Percentiles rank a stretch among this genome's conserved stretches.
These are phyloP conservation scores for Aspergillus sp. DNA, from an alignment of 2,329 filamentous ascomycete species.

Conservation along the genomic window DNA sequence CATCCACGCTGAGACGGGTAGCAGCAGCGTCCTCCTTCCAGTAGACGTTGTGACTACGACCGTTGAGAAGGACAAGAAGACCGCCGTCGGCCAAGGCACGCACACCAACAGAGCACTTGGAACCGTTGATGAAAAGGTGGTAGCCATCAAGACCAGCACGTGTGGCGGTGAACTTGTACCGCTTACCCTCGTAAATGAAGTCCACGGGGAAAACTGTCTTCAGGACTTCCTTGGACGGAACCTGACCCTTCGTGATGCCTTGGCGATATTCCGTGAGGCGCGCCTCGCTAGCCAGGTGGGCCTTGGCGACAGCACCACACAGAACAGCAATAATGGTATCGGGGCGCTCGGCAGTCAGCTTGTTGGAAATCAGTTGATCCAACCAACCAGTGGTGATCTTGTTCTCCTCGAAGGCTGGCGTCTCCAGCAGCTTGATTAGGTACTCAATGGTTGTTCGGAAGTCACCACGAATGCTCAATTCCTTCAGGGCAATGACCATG, in stretches of 20 bases:
- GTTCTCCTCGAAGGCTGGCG: conserved; percentile 97
- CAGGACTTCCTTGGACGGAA: conserved; percentile 91
- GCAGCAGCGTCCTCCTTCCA: conserved; percentile 99
- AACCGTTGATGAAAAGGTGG: conserved; percentile 98
- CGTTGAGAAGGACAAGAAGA: conserved; percentile 83
- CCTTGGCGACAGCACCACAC: conserved; percentile 91
- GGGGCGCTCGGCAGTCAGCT: conserved; percentile 91
- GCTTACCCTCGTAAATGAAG: conserved; percentile 95
- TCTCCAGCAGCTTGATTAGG: conserved; percentile 97
- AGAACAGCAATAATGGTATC: conserved; percentile 93
- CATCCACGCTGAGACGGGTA: conserved; percentile 91
- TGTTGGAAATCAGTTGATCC: conserved; percentile 97
- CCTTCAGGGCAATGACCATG: conserved; percentile 98
- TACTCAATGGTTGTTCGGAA: conserved; percentile 99
- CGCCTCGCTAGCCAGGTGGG: conserved; percentile 87
- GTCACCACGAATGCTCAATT: conserved; percentile 98
- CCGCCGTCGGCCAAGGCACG: conserved; percentile 92
- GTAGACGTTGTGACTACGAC: conserved; percentile 96
- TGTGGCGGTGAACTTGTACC: conserved; percentile 98
- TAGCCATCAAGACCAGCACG: conserved; percentile 91
- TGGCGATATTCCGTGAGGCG: conserved; percentile 84
- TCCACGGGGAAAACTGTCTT: conserved; percentile 98
- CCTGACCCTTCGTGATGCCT: conserved; percentile 94
- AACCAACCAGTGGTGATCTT: conserved; percentile 99
- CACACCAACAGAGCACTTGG: conserved; percentile 90